Base-by-base conservation (phyloP, 345 rosid genomes). In the Ailanthus altissimus region DNA sequence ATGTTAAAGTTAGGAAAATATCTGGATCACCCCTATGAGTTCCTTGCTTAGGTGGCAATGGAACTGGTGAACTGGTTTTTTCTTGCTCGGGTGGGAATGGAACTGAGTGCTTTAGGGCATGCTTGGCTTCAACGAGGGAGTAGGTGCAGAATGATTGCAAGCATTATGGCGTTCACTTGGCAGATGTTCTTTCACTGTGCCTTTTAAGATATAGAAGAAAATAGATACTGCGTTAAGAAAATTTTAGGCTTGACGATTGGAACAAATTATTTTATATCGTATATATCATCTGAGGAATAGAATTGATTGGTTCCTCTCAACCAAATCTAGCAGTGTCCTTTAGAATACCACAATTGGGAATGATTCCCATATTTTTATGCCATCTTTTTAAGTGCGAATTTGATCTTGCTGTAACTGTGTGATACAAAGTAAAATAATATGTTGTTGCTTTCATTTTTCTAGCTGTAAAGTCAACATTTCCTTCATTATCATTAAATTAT, bases 21-120 rank as follows among this genome's bases (percentile, higher is more conserved):
- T 15, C 73, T 15, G 5, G 59, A 51, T 70, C 59, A 51, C 2
- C 26, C 73, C 20, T 70, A 45, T 3, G 20, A 51, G 73, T 14
- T 51, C 46, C 25, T 51, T 18, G 8, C 46, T 32, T 18, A 7
- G 28, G 46, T 20, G 23, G 73, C 8, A 15, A 51, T 16, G 18
- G 25, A n/a, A 18, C 73, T 8, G 15, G 42, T n/a, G 40, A n/a
- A 8, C 49, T 69, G 73, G 61, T 53, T 70, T 70, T 51, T 32
- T 25, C 15, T 53, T 18, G 8, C 46, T 32, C 8, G 14, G 28
- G 46, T 20, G 23, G 73, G 16, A 15, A 51, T 16, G 18, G 25
- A n/a, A 18, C 73, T 8, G 10, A 51, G 21, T 25, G 42, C 16
- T 38, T 53, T 10, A 53, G 45, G 26, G 60, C 28, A 36, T 53